These are phyloP conservation scores for Oryza longistaminata DNA, from an alignment of 176 grass and related monocot species.

Conservation along the genomic window DNA sequence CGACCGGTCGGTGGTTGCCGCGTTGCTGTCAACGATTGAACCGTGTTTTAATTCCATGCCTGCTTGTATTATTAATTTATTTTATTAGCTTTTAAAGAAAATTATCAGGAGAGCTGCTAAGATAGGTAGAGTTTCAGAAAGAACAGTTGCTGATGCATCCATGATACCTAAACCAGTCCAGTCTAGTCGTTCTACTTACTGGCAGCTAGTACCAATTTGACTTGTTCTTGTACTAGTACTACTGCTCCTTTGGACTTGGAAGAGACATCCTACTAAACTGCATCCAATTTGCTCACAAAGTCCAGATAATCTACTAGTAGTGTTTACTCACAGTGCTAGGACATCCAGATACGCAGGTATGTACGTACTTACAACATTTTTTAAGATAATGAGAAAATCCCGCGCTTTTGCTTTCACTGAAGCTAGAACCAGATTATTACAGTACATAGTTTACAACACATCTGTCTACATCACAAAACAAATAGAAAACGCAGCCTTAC, in stretches of 20 bases:
- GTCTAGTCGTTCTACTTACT: neutral
- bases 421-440: too few species aligned
- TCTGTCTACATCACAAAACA: too few species aligned
- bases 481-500: too few species aligned
- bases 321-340: too few species aligned
- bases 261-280: neutral
- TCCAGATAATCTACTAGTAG: neutral
- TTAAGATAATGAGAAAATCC: too few species aligned
- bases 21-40: constrained; percentile 19
- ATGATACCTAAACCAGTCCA: neutral
- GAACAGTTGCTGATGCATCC: neutral
- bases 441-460: too few species aligned
- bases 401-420: too few species aligned
- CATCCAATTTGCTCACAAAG: neutral
- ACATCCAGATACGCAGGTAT: too few species aligned
- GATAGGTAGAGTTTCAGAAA: neutral
- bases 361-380: too few species aligned
- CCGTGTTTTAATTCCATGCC: neutral
- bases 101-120: neutral
- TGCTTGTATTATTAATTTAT: neutral
- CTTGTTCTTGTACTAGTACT: neutral
- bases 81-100: neutral
- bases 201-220: neutral
- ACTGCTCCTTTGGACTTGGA: neutral
- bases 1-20: constrained; percentile 20